Evolutionary conservation across 2,329 filamentous ascomycete genomes (phyloP), one percentile per base, ranked within the genome.

Genomic region (Calonectria pteridis): DNA sequence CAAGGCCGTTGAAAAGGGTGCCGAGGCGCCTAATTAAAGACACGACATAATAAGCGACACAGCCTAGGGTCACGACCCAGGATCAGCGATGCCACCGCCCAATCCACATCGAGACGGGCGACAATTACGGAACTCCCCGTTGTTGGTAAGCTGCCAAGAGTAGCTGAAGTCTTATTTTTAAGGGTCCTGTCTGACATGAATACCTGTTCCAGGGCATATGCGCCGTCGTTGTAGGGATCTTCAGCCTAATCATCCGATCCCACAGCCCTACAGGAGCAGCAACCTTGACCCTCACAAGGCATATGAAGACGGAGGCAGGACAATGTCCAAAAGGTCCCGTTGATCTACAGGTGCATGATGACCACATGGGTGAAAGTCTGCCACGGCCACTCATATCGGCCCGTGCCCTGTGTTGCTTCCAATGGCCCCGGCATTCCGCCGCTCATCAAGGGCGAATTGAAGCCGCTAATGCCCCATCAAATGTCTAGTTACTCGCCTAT

Each of bases 11-110:
- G 18, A 43, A 64, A 43, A 64, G 55, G 20, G 55, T 63, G 43
- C 33, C 28, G 63, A 63, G 64, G 70, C 37, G 55, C 55, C 63
- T 58, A 67, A 55, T 64, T 40, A 72, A 53, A 72, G 35, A 20
- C 53, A 49, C 43, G 62, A 77, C 74, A 70, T 77, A 77, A 77
- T 79, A 77, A 76, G 75, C 69, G 68, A 71, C 71, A 65, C 70
- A 74, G 75, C 71, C 77, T 74, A 78, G 77, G 65, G 75, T 76
- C 65, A 58, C 73, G 49, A 73, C 72, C 77, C 67, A 74, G 69
- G 72, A 65, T 70, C 71, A 65, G 70, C 75, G 71, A 71, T 50
- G 50, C 68, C 53, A 59, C 67, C 66, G 70, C 66, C 71, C 75
- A 73, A 66, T 58, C 28, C 40, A 66, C 51, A 62, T 62, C 23